Evolutionary conservation across 805 yeast genomes (phyloP).

Genomic region (Saccharomycopsis sp.): DNA sequence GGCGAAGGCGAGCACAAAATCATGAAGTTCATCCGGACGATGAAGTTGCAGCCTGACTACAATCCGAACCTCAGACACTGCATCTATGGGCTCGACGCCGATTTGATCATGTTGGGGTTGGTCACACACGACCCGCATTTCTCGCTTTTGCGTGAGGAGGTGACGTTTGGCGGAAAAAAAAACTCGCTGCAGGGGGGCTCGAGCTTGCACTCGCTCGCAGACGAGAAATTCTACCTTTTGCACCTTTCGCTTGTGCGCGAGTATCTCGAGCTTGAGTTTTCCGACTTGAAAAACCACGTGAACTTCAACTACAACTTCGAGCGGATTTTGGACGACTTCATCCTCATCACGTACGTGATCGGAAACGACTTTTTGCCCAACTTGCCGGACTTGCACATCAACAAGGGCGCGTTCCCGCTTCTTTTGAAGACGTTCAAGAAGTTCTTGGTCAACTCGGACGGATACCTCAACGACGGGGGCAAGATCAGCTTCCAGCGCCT

Average conservation of each 20-base stretch:
- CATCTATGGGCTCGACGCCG: slow-evolving; percentile 94
- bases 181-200: slow-evolving; percentile 30
- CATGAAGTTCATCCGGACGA: slow-evolving; percentile 81
- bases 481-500: slow-evolving; percentile 68
- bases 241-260: slow-evolving; percentile 88
- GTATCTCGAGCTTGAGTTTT: slow-evolving; percentile 80
- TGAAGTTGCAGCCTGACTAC: slow-evolving; percentile 67
- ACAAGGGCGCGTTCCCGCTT: slow-evolving; percentile 95
- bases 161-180: slow-evolving; percentile 60
- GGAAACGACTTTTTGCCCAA: slow-evolving; percentile 98
- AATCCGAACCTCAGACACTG: slow-evolving; percentile 85
- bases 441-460: slow-evolving; percentile 65
- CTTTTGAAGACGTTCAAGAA: slow-evolving; percentile 82
- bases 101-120: slow-evolving; percentile 86
- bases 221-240: slow-evolving; percentile 74
- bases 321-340: slow-evolving; percentile 84
- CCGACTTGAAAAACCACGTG: slow-evolving; percentile 55
- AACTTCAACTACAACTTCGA: slow-evolving; percentile 76
- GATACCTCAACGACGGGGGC: slow-evolving; percentile 81
- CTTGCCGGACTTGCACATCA: slow-evolving; percentile 86
- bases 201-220: slow-evolving; percentile 48
- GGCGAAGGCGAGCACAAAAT: slow-evolving; percentile 99
- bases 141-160: slow-evolving; percentile 91
- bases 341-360: slow-evolving; percentile 84
- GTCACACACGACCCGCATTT: slow-evolving; percentile 95